Evolutionary conservation across 2,329 filamentous ascomycete genomes (phyloP).

Genomic region (Trichoderma simmonsii): DNA sequence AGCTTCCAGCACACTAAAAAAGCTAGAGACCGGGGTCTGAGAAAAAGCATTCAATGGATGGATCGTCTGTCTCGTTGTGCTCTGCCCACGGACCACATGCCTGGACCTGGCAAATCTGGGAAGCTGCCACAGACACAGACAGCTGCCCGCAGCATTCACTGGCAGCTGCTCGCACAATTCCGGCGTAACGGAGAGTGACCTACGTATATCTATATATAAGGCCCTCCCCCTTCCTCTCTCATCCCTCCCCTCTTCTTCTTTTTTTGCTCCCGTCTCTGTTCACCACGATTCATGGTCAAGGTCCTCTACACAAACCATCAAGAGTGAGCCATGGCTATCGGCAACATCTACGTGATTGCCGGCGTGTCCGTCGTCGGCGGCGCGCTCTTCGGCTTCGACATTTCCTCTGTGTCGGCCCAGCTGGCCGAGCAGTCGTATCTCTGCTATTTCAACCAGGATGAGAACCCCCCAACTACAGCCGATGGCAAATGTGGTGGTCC

Average conservation of each 20-base stretch:
- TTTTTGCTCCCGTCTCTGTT: neutral
- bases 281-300: constrained; percentile 3
- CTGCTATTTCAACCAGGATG: constrained; percentile 39
- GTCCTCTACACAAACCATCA: neutral
- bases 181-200: neutral
- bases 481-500: constrained; percentile 34
- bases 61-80: neutral
- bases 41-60: neutral
- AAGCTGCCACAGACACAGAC: neutral
- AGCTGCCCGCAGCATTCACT: neutral
- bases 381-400: constrained; percentile 53
- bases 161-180: constrained; percentile 7
- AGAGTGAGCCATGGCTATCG: constrained; percentile 28
- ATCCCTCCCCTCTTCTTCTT: neutral
- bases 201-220: neutral
- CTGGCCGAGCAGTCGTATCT: constrained; percentile 36
- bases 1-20: neutral
- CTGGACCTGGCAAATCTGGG: neutral
- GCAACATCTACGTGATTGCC: constrained; percentile 37
- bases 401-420: constrained; percentile 53
- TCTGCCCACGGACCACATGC: neutral
- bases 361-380: constrained; percentile 38
- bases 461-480: constrained; percentile 31
- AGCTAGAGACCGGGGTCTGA: neutral
- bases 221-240: neutral